phyloP scores from a whole-genome alignment of 345 rosid species.

The Linum usitatissimum region DNA sequence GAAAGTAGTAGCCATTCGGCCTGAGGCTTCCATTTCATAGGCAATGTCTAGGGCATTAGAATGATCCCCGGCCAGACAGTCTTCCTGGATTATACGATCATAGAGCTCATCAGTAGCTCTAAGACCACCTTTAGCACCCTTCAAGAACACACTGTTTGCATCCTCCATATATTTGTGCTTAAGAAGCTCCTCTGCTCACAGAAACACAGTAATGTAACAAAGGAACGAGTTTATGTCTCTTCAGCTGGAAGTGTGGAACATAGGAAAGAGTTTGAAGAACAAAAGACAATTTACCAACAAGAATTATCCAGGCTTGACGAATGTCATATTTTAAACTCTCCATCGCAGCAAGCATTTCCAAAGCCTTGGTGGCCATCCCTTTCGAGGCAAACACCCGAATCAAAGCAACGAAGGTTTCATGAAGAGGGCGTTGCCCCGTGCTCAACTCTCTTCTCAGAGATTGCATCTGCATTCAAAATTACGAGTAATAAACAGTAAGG shows the following conservation, averaged over 20 bases:
- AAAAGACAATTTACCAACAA: slow-evolving; percentile 53
- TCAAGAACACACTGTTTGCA: slow-evolving; percentile 79
- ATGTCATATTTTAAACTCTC: slow-evolving; percentile 69
- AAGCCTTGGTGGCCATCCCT: slow-evolving; percentile 58
- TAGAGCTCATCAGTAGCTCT: slow-evolving; percentile 76
- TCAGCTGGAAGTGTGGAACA: not conserved
- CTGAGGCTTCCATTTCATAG: slow-evolving; percentile 95
- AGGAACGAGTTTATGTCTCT: not conserved
- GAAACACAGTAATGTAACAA: slow-evolving; percentile 4
- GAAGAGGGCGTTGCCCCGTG: slow-evolving; percentile 69
- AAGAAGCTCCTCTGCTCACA: slow-evolving; percentile 62
- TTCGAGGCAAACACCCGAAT: slow-evolving; percentile 59
- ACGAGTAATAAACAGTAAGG: not conserved
- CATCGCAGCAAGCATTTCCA: slow-evolving; percentile 76
- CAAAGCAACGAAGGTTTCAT: slow-evolving; percentile 66
- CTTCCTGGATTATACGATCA: slow-evolving; percentile 77
- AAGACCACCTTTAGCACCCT: slow-evolving; percentile 71
- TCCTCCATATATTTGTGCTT: slow-evolving; percentile 62
- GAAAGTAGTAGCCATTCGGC: slow-evolving; percentile 84
- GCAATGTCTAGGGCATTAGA: slow-evolving; percentile 87
- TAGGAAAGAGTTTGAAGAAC: not conserved
- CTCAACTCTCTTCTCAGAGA: slow-evolving; percentile 77
- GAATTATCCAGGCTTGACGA: slow-evolving; percentile 79
- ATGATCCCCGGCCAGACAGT: slow-evolving; percentile 89
- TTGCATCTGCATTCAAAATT: slow-evolving; percentile 51